Conservation (phyloP, 2,329 filamentous ascomycete genomes). For the Cladosporium sp. region DNA sequence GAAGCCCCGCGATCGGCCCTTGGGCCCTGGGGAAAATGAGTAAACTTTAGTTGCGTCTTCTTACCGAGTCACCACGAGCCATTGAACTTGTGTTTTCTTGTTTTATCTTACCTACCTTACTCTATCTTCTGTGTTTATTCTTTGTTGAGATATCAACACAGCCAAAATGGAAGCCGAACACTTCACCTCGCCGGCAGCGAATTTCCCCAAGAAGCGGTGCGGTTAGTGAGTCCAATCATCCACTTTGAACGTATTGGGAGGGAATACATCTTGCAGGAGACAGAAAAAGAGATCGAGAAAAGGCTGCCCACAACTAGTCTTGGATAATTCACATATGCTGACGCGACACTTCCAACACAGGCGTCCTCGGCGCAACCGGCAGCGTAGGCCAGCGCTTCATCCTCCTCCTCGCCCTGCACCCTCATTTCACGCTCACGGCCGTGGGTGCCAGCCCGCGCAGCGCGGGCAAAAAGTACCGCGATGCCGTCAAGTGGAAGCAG, state of each 20-base stretch:
- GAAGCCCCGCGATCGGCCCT: not conserved
- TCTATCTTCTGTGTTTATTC: no score
- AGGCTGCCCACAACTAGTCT: no score
- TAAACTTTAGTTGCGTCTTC: not conserved
- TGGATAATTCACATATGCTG: no score
- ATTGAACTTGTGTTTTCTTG: not conserved
- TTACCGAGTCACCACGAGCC: not conserved
- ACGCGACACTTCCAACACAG: constrained; percentile 28
- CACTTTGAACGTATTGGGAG: no score
- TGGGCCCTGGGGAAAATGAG: not conserved
- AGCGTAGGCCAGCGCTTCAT: constrained; percentile 96
- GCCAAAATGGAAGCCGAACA: constrained; percentile 41
- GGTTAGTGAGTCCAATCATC: constrained; percentile 38
- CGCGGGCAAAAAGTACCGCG: constrained; percentile 88
- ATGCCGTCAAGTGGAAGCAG: constrained; percentile 96
- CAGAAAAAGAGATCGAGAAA: no score
- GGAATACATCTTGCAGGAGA: no score
- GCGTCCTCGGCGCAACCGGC: constrained; percentile 84
- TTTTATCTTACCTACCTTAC: no score
- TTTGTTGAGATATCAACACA: no score
- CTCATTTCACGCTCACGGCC: constrained; percentile 79
- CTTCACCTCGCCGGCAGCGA: constrained; percentile 32
- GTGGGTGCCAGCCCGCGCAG: constrained; percentile 87
- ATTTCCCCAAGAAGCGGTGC: constrained; percentile 51
- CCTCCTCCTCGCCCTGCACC: constrained; percentile 82